Conservation (phyloP, 148 eudicot species). For the Arbutus unedo region DNA sequence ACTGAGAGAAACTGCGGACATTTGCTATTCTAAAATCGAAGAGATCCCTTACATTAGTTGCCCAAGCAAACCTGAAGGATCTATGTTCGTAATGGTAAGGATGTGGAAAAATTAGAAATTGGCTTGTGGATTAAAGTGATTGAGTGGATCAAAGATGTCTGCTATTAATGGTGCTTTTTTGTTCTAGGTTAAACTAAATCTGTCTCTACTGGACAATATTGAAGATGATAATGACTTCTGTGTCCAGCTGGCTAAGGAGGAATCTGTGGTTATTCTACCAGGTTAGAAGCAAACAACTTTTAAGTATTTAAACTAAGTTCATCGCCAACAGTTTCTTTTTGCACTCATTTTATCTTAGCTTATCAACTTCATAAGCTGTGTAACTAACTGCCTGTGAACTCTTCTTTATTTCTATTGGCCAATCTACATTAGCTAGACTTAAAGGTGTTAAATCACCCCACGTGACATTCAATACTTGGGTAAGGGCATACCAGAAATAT, state of each 20-base stretch:
- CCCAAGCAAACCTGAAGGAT: slow-evolving; percentile 60
- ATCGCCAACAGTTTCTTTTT: neutral
- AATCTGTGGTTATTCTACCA: slow-evolving; percentile 44
- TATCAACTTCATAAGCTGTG: neutral
- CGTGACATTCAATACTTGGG: neutral
- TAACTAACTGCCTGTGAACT: neutral
- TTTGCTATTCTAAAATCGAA: slow-evolving; percentile 38
- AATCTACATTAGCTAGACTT: neutral
- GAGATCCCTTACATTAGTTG: slow-evolving; percentile 49
- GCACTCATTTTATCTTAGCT: neutral
- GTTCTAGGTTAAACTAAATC: slow-evolving; percentile 53
- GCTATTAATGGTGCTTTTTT: neutral
- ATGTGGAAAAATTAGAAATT: neutral
- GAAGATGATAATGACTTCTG: slow-evolving; percentile 59
- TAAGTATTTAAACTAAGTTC: neutral
- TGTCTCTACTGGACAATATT: slow-evolving; percentile 44
- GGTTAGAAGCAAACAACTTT: slow-evolving; percentile 22
- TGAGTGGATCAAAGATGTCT: neutral
- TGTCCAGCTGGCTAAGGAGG: slow-evolving; percentile 62
- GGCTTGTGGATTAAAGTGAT: neutral
- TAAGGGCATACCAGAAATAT: neutral
- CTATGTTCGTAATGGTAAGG: slow-evolving; percentile 54
- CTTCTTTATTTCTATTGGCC: neutral
- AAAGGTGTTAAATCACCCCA: neutral
- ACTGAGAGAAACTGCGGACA: slow-evolving; percentile 37